Base-by-base conservation (phyloP, 371 early-diverging fungal genomes). In the Coemansia sp. region DNA sequence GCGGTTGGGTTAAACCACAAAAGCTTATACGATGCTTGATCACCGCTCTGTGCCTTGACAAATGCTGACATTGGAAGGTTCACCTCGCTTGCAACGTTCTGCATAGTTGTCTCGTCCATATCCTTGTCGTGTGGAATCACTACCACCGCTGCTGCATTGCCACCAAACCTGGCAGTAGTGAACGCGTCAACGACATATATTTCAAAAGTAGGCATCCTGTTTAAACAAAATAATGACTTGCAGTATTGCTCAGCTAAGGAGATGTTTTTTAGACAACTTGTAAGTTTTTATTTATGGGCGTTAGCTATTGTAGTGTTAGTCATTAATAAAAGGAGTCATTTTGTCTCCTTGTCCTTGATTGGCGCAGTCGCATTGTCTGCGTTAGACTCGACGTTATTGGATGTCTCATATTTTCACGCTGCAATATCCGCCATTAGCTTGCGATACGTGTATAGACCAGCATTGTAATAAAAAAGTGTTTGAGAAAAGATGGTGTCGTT, bases 1-100 rank as follows among this genome's bases (percentile, higher is more conserved):
- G 42, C 67, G 1, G 26, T 20, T 4, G 82, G 68, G 16, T 72
- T 79, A 53, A 79, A 79, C 82, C 82, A 81, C 33, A 66, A 66
- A 5, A 81, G 67, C 2, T 62, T 44, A 59, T 61, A 78, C 7
- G 0, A n/a, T 8, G 33, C 30, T 14, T 25, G 9, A n/a, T 54
- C 14, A 21, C 6, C 7, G 1, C 4, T 21, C 7, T 16, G 18
- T n/a, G 33, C n/a, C 52, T 68, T 37, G 40, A 79, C 37, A 33
- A 81, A 81, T 5, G 82, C 75, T 6, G 82, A 80, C 51, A 80
- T 80, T 44, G 78, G 59, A 12, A 69, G 75, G 44, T 78, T 80
- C 55, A 80, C 62, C 40, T 82, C 82, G 23, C 57, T 56, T 21
- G 80, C 70, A 20, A 80, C 72, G 2, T 25, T 60, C 51, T 64